These are phyloP conservation scores for Penicillium antarcticum DNA, from an alignment of 495 filamentous ascomycete species.

Conservation along the genomic window DNA sequence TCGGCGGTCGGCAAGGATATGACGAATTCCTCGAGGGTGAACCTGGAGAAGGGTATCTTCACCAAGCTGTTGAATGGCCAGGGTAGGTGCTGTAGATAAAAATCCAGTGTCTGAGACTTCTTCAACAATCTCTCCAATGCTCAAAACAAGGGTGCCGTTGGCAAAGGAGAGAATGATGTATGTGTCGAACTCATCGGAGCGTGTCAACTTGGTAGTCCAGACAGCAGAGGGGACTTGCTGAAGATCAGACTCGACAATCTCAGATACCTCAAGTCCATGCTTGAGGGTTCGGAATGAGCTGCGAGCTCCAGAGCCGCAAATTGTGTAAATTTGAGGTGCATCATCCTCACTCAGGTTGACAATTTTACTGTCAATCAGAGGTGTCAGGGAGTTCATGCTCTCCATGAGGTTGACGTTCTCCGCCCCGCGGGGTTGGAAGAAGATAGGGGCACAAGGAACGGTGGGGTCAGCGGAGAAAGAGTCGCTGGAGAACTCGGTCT, in stretches of 20 bases:
- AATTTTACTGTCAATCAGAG: slow-evolving; percentile 84
- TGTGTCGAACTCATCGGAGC: slow-evolving; percentile 78
- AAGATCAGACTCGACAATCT: slow-evolving; percentile 89
- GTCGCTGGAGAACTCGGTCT: slow-evolving; percentile 80
- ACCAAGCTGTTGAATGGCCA: slow-evolving; percentile 91
- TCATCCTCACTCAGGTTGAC: slow-evolving; percentile 87
- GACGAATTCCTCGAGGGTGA: slow-evolving; percentile 89
- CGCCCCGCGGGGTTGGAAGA: slow-evolving; percentile 75
- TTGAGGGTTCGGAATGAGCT: slow-evolving; percentile 89
- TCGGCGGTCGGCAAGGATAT: slow-evolving; percentile 73
- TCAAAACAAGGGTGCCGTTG: slow-evolving; percentile 78
- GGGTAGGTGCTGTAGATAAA: slow-evolving; percentile 75
- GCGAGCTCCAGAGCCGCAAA: slow-evolving; percentile 82
- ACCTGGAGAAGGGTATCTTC: slow-evolving; percentile 92
- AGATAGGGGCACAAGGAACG: slow-evolving; percentile 67
- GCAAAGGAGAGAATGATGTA: slow-evolving; percentile 70
- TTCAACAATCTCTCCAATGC: slow-evolving; percentile 94
- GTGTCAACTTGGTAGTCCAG: slow-evolving; percentile 91
- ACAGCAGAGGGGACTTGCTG: slow-evolving; percentile 82
- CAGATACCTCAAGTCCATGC: slow-evolving; percentile 87
- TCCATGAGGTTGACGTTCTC: slow-evolving; percentile 84
- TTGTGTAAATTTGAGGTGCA: slow-evolving; percentile 91
- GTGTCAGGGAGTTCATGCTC: slow-evolving; percentile 85
- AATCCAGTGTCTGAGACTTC: slow-evolving; percentile 93
- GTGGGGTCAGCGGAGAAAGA: slow-evolving; percentile 70